Base-by-base conservation (phyloP, 495 filamentous ascomycete genomes). In the Penicillium riverlandense region DNA sequence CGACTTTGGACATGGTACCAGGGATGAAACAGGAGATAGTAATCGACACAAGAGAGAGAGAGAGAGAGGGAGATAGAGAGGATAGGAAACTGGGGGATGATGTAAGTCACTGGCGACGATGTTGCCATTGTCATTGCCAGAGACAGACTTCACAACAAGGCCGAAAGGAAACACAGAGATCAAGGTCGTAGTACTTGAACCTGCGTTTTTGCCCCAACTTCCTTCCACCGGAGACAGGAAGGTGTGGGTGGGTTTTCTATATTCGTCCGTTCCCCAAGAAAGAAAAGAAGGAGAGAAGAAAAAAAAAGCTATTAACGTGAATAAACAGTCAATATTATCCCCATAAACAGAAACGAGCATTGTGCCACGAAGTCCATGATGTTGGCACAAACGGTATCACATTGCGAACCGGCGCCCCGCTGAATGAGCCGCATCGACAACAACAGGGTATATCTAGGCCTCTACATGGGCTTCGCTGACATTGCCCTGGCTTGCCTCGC, bases 401-500 rank as follows among this genome's bases (percentile, higher is more conserved):
- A 51, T 54, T 53, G 51, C 53, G 58, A 65, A 59, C 61, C 50
- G 53, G 56, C 54, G 57, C 57, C 60, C 49, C 56, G 50, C 47
- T 50, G 53, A 55, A 60, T 49, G 56, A 53, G 56, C 54, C 46
- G 61, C 45, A 52, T 55, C 41, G 48, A 49, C 52, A 54, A 49
- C 52, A 54, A 57, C 53, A 54, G 55, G 57, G 55, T 59, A 58
- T 56, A 53, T 62, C 57, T 66, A 71, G 52, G 65, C 65, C 44
- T 76, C 73, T 48, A 69, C 75, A 50, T 73, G 73, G 47, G 63
- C 60, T 48, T 71, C 66, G 40, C 59, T 64, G 40, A 57, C 47
- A 49, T 63, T 61, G 47, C 57, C 46, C 47, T 63, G 55, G 67
- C 75, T 80, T 53, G 80, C 69, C 61, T 86, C 84, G 56, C 84